These are phyloP conservation scores for Cladophialophora carrionii DNA, from an alignment of 2,329 filamentous ascomycete genomes.

Conservation along the genomic window DNA sequence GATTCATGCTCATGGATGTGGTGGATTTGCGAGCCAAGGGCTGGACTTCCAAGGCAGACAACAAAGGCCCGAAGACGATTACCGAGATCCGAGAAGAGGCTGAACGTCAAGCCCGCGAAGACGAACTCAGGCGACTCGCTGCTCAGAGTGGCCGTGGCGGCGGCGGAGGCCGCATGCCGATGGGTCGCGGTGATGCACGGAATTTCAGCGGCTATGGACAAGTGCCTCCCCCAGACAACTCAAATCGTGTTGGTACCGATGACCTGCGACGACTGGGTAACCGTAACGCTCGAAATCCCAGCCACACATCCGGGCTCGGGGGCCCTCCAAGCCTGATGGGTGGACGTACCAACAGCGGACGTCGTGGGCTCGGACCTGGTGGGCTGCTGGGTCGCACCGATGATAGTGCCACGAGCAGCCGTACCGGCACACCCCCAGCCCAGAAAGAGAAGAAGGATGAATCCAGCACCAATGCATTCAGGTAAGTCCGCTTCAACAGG, in stretches of 20 bases:
- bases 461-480: constrained; percentile 86
- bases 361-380: constrained; percentile 73
- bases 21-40: constrained; percentile 75
- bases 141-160: constrained; percentile 61
- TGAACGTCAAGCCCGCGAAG: constrained; percentile 76
- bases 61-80: constrained; percentile 97
- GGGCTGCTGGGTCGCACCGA: constrained; percentile 74
- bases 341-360: constrained; percentile 87
- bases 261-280: constrained; percentile 80
- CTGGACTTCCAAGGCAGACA: constrained; percentile 85
- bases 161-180: constrained; percentile 66
- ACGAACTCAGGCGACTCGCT: constrained; percentile 66
- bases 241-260: constrained; percentile 86
- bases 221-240: constrained; percentile 67
- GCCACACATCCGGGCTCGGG: constrained; percentile 62
- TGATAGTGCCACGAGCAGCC: constrained; percentile 83
- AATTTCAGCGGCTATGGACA: constrained; percentile 78
- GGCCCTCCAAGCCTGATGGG: constrained; percentile 86
- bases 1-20: constrained; percentile 96
- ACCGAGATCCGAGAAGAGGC: constrained; percentile 85
- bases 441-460: constrained; percentile 64
- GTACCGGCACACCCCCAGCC: constrained; percentile 82
- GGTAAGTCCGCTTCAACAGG: constrained; percentile 62
- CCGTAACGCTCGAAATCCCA: constrained; percentile 67
- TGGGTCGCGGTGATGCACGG: constrained; percentile 84